These are phyloP conservation scores for Gaeumannomyces tritici DNA, from an alignment of 2,329 filamentous ascomycete genomes.

Conservation along the genomic window DNA sequence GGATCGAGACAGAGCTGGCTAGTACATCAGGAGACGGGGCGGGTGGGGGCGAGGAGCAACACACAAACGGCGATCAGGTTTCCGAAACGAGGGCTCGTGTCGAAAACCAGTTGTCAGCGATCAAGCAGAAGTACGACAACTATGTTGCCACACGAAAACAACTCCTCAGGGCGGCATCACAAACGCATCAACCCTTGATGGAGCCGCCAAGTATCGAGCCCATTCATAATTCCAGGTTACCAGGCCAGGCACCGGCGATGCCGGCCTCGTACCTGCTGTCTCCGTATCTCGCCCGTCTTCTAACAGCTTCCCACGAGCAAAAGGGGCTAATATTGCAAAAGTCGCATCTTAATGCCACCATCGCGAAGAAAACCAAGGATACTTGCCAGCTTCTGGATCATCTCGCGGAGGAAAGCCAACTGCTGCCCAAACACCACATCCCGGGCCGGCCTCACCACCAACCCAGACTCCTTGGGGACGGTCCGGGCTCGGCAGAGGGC, in stretches of 20 bases:
- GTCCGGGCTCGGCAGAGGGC: slow-evolving; percentile 25
- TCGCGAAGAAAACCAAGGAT: slow-evolving; percentile 42
- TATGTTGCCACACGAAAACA: slow-evolving; percentile 41
- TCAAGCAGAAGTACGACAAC: slow-evolving; percentile 42
- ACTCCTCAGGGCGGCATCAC: slow-evolving; percentile 26
- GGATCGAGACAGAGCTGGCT: slow-evolving; percentile 54
- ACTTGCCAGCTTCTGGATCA: slow-evolving; percentile 39
- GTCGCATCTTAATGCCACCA: slow-evolving; percentile 39
- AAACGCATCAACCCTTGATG: slow-evolving; percentile 5
- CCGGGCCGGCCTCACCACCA: slow-evolving; percentile 23
- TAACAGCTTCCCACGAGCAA: slow-evolving; percentile 44
- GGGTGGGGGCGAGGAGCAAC: slow-evolving; percentile 13
- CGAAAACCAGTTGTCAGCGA: slow-evolving; percentile 30
- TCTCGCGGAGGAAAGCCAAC: slow-evolving; percentile 51
- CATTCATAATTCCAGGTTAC: slow-evolving; percentile 4
- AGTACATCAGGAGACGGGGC: slow-evolving; percentile 34
- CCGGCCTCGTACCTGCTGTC: slow-evolving; percentile 34
- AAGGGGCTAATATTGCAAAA: slow-evolving; percentile 49
- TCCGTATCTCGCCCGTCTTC: slow-evolving; percentile 45
- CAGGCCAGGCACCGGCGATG: slow-evolving; percentile 6
- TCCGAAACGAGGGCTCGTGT: slow-evolving; percentile 17
- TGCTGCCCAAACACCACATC: slow-evolving; percentile 43
- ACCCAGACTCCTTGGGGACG: slow-evolving; percentile 31
- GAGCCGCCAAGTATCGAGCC: slow-evolving; percentile 4
- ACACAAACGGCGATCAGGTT: slow-evolving; percentile 11